phyloP scores from a whole-genome alignment of 2,329 filamentous ascomycete genomes.

The Alternaria arborescens region DNA sequence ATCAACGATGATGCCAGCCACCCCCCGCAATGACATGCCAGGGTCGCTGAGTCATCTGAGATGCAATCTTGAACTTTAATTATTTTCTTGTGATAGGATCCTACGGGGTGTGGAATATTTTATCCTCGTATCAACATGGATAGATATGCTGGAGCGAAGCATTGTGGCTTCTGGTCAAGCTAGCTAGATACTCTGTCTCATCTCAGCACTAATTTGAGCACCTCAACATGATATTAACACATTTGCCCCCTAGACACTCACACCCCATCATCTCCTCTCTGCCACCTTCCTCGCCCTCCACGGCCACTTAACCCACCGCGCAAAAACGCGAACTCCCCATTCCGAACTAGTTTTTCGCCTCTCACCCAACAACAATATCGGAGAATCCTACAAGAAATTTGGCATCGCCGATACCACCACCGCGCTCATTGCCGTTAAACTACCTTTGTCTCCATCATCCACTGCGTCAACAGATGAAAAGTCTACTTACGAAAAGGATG shows the following conservation, averaged over 20 bases:
- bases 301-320: conserved; percentile 64
- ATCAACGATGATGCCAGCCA: background rate
- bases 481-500: conserved; percentile 2
- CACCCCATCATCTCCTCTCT: conserved; percentile 75
- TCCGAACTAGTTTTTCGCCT: conserved; percentile 86
- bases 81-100: background rate
- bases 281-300: conserved; percentile 81
- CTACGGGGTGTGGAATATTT: background rate
- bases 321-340: conserved; percentile 83
- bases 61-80: background rate
- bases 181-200: background rate
- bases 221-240: background rate
- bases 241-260: conserved; percentile 66
- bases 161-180: background rate
- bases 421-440: conserved; percentile 81
- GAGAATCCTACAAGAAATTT: conserved; percentile 88
- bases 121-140: background rate
- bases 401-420: conserved; percentile 77
- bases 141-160: background rate
- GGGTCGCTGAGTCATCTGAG: background rate
- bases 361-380: conserved; percentile 87
- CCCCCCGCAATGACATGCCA: background rate
- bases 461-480: background rate
- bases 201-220: background rate
- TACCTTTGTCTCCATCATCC: conserved; percentile 57